phyloP scores from a whole-genome alignment of 805 yeast genomes.

The Teunomyces panamensis region DNA sequence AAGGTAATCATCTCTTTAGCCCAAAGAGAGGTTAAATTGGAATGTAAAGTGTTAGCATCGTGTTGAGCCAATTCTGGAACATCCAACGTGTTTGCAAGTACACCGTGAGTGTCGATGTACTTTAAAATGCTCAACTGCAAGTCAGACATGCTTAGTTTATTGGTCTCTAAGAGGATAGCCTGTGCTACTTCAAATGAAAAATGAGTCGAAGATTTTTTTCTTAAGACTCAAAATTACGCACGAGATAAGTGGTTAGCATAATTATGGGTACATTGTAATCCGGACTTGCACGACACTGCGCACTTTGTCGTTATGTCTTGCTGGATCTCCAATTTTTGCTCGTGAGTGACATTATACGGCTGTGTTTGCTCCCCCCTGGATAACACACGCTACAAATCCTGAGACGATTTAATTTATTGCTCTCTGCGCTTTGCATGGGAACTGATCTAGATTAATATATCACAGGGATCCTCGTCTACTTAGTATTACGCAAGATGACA shows the following conservation, averaged over 20 bases:
- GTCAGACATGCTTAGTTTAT: slow-evolving; percentile 52
- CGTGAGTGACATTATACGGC: background rate
- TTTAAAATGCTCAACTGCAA: slow-evolving; percentile 63
- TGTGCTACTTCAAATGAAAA: slow-evolving; percentile 1
- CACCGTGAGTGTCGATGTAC: slow-evolving; percentile 55
- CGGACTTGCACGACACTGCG: background rate
- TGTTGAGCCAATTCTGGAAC: slow-evolving; percentile 57
- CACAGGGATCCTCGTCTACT: too few species aligned
- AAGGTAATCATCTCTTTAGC: slow-evolving; percentile 80
- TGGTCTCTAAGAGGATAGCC: background rate
- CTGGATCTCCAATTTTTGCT: too few species aligned
- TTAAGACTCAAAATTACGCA: slow-evolving; percentile 1
- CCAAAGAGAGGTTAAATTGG: slow-evolving; percentile 83
- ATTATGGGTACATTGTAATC: background rate
- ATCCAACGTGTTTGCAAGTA: slow-evolving; percentile 63
- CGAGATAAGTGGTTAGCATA: background rate
- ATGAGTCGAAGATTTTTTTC: slow-evolving; percentile 3
- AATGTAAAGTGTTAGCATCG: slow-evolving; percentile 63
- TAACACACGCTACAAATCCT: background rate
- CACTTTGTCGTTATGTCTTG: background rate
- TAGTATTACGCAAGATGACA: too few species aligned
- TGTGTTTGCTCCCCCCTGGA: background rate
- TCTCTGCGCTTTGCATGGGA: too few species aligned
- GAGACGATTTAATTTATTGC: background rate
- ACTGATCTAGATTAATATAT: too few species aligned